Conservation (phyloP, 768 basidiomycete species). For the Trametes cubensis region DNA sequence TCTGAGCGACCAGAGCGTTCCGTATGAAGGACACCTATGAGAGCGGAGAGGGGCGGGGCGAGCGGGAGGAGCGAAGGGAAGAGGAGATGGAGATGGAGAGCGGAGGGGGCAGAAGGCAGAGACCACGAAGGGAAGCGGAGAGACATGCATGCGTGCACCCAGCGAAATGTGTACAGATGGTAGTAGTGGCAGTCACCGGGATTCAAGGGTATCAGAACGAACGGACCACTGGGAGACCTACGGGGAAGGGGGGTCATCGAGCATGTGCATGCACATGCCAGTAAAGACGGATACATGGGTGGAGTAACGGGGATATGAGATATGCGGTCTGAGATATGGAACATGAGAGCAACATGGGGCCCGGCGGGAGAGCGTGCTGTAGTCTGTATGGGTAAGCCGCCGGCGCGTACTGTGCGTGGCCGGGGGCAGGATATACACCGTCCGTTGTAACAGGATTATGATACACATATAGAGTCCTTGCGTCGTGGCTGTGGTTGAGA, state of each 20-base stretch:
- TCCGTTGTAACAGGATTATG: conserved; percentile 6
- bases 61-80: not conserved
- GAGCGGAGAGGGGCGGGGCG: not conserved
- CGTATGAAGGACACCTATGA: conserved; percentile 18
- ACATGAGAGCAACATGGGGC: not conserved
- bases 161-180: conserved; percentile 23
- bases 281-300: not conserved
- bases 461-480: conserved; percentile 10
- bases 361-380: not conserved
- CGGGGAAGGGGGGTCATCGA: not conserved
- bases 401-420: not conserved
- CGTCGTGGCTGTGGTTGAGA: too few relatives aligned
- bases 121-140: not conserved
- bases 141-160: conserved; percentile 15
- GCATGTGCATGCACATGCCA: not conserved
- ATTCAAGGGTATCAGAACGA: conserved; percentile 12
- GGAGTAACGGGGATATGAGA: not conserved
- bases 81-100: not conserved
- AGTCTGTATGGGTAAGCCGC: conserved; percentile 8
- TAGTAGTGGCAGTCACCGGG: conserved; percentile 9
- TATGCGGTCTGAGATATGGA: not conserved
- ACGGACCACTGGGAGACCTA: not conserved
- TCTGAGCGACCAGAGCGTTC: conserved; percentile 5
- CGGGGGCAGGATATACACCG: not conserved
- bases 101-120: not conserved